Conservation (phyloP, 805 yeast species). For the Lipomyces starkeyi region DNA sequence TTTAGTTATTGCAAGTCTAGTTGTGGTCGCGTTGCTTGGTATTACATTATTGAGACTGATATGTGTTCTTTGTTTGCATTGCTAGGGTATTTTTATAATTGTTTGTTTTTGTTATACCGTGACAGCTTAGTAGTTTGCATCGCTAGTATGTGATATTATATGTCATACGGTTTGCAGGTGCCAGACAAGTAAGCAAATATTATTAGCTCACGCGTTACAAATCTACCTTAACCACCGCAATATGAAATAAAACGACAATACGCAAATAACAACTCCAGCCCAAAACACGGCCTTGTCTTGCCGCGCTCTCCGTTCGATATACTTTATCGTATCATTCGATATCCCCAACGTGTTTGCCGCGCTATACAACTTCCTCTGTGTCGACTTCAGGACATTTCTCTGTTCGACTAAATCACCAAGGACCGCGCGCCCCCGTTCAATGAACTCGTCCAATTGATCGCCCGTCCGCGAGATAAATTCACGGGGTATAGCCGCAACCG, state of each 20-base stretch:
- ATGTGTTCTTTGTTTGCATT: background rate
- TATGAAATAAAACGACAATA: conserved; percentile 71
- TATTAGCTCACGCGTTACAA: background rate
- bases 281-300: conserved; percentile 89
- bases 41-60: background rate
- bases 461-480: conserved; percentile 66
- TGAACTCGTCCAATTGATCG: conserved; percentile 82
- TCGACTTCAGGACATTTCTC: conserved; percentile 67
- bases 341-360: conserved; percentile 84
- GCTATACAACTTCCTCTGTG: conserved; percentile 68
- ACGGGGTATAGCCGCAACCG: conserved; percentile 54
- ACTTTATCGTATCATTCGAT: conserved; percentile 79
- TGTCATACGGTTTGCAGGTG: background rate
- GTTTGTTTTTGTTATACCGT: no score
- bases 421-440: conserved; percentile 87
- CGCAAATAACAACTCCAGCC: conserved; percentile 66
- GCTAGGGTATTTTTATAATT: background rate
- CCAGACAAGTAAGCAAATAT: background rate
- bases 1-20: background rate
- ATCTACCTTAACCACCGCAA: conserved; percentile 63
- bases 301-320: conserved; percentile 78
- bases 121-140: background rate
- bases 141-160: background rate
- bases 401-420: conserved; percentile 87
- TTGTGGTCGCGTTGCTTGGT: background rate